A percentile compares a stretch with the other conserved stretches of the same genome.
Evolutionary conservation across 2,329 filamentous ascomycete genomes (phyloP).

Genomic region (Chrysoporthe puriensis): DNA sequence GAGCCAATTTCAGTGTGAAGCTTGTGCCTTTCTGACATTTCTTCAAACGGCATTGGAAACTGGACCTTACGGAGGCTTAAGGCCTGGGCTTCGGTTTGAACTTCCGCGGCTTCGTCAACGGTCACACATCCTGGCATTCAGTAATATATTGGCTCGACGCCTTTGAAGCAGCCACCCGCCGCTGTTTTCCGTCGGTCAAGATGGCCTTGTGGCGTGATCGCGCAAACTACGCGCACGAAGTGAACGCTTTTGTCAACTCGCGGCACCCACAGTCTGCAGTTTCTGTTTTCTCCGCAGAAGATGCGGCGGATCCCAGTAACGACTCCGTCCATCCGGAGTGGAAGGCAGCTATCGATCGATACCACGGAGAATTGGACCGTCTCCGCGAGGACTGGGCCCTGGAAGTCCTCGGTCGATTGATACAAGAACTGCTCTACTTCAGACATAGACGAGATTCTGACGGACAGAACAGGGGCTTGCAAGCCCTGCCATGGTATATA

Average conservation of each 20-base stretch:
- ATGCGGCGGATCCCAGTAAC: background rate
- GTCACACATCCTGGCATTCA: background rate
- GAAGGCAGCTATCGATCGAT: conserved; percentile 2
- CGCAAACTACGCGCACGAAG: background rate
- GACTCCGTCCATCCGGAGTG: conserved; percentile 1
- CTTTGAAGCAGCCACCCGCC: background rate
- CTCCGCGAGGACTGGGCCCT: conserved; percentile 10
- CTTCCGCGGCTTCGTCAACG: background rate
- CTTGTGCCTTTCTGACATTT: no score
- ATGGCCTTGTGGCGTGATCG: conserved; percentile 7
- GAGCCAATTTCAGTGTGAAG: no score
- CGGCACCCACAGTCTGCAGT: background rate
- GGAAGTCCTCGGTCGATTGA: background rate
- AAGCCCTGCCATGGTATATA: background rate
- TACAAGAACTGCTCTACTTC: background rate
- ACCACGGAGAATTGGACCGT: conserved; percentile 4
- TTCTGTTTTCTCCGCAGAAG: background rate
- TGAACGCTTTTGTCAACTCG: conserved; percentile 8
- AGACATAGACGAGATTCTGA: background rate
- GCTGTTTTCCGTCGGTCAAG: conserved; percentile 2
- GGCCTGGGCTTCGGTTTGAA: background rate
- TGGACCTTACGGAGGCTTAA: background rate
- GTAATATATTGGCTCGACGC: background rate
- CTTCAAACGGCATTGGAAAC: no score
- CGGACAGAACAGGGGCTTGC: background rate